Conservation (phyloP, 148 eudicot species). For the Selenicereus undatus region DNA sequence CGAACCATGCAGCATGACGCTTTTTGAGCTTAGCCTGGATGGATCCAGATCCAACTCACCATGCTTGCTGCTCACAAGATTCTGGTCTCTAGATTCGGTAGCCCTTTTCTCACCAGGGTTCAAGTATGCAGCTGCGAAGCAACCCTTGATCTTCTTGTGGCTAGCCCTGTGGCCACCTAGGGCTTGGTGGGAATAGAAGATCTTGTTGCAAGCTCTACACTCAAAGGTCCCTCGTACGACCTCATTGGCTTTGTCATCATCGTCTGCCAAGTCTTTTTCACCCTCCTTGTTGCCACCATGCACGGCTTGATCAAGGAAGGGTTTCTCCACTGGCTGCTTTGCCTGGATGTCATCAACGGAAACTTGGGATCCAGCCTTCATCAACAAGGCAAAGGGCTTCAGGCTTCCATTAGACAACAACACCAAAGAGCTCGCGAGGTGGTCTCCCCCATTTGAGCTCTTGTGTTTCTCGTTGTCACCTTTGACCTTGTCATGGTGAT, state of each 20-base stretch:
- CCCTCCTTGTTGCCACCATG: neutral
- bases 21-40: neutral
- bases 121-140: slow-evolving; percentile 40
- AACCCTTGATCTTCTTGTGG: slow-evolving; percentile 47
- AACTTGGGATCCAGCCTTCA: neutral
- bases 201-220: slow-evolving; percentile 49
- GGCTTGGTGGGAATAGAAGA: slow-evolving; percentile 49
- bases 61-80: neutral
- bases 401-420: slow-evolving; percentile 4
- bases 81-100: neutral
- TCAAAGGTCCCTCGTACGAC: slow-evolving; percentile 25
- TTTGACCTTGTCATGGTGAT: neutral
- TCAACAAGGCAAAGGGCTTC: neutral
- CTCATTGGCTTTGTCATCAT: neutral
- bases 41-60: neutral
- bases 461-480: neutral
- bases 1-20: neutral
- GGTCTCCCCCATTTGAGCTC: neutral
- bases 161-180: slow-evolving; percentile 57
- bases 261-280: neutral
- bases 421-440: neutral
- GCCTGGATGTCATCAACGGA: neutral
- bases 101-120: slow-evolving; percentile 26
- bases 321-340: neutral
- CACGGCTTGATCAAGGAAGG: neutral